Percentiles rank a stretch among this genome's conserved stretches.
These are phyloP conservation scores for Alloascoidea hylecoeti DNA, from an alignment of 805 yeast genomes.

Conservation along the genomic window DNA sequence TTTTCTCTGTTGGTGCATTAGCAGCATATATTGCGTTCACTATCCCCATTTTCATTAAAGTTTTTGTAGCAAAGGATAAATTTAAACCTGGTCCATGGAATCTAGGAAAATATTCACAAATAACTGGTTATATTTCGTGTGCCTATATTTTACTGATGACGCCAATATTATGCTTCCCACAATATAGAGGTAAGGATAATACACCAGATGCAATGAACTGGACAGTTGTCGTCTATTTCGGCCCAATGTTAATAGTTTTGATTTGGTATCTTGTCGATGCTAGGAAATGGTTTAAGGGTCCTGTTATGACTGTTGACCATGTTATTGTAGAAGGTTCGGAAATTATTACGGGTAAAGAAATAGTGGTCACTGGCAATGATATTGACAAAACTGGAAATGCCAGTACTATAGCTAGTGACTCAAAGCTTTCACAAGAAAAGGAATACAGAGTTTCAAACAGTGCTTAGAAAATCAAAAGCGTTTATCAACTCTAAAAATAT, in stretches of 20 bases:
- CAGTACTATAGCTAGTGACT: too few relatives aligned
- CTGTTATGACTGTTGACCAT: conserved; percentile 34
- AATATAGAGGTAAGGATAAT: conserved; percentile 23
- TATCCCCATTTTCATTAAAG: conserved; percentile 46
- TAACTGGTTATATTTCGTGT: conserved; percentile 32
- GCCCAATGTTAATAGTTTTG: conserved; percentile 37
- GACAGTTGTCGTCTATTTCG: conserved; percentile 49
- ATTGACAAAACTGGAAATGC: too few relatives aligned
- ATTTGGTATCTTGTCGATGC: conserved; percentile 39
- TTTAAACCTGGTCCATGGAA: conserved; percentile 59
- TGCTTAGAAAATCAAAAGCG: too few relatives aligned
- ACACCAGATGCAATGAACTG: conserved; percentile 39
- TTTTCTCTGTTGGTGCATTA: conserved; percentile 61
- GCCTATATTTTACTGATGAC: conserved; percentile 40
- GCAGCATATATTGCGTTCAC: conserved; percentile 54
- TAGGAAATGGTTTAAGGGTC: conserved; percentile 47
- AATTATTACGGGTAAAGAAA: too few relatives aligned
- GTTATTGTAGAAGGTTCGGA: conserved; percentile 17
- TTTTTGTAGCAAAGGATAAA: conserved; percentile 34
- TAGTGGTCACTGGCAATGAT: too few relatives aligned
- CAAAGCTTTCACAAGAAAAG: too few relatives aligned
- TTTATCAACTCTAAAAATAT: too few relatives aligned
- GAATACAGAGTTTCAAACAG: too few relatives aligned
- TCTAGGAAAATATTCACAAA: conserved; percentile 36
- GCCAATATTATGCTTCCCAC: conserved; percentile 48